Percentiles rank a stretch among this genome's conserved stretches.
phyloP scores from a whole-genome alignment of 768 basidiomycete genomes.

The Lactarius evosmus region DNA sequence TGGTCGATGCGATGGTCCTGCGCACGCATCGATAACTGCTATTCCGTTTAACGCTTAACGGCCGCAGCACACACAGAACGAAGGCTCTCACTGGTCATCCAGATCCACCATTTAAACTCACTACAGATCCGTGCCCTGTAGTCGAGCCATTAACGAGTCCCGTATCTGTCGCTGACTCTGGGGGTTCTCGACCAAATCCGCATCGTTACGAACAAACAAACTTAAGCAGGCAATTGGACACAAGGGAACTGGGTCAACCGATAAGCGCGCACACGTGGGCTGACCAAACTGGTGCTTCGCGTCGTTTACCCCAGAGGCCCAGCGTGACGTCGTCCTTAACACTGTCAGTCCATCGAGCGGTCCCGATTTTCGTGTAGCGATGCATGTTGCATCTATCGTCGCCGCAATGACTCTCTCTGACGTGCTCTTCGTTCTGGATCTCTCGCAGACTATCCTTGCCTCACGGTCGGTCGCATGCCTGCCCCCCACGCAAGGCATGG shows the following conservation, averaged over 20 bases:
- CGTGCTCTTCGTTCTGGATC: not conserved
- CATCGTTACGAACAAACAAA: not conserved
- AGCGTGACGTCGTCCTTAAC: not conserved
- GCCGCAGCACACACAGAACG: not conserved
- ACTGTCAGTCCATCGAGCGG: conserved; percentile 1
- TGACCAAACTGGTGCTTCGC: not conserved
- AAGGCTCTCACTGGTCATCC: not conserved
- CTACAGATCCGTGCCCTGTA: not conserved
- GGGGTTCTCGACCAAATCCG: not conserved
- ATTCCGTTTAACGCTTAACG: not conserved
- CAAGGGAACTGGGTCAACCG: too few relatives aligned
- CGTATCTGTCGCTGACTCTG: not conserved
- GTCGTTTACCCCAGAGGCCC: too few relatives aligned
- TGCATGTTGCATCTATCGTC: not conserved
- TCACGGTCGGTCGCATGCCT: not conserved
- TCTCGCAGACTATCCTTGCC: not conserved
- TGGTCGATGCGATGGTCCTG: conserved; percentile 10
- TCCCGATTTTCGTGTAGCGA: not conserved
- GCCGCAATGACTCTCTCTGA: not conserved
- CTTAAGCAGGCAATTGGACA: not conserved
- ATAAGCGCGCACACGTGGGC: conserved; percentile 1
- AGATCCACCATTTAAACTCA: not conserved
- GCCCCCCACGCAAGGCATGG: not conserved
- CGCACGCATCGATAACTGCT: not conserved
- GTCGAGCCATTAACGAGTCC: not conserved